phyloP scores from a whole-genome alignment of 2,329 filamentous ascomycete genomes.

The Tolypocladium ophioglossoides region DNA sequence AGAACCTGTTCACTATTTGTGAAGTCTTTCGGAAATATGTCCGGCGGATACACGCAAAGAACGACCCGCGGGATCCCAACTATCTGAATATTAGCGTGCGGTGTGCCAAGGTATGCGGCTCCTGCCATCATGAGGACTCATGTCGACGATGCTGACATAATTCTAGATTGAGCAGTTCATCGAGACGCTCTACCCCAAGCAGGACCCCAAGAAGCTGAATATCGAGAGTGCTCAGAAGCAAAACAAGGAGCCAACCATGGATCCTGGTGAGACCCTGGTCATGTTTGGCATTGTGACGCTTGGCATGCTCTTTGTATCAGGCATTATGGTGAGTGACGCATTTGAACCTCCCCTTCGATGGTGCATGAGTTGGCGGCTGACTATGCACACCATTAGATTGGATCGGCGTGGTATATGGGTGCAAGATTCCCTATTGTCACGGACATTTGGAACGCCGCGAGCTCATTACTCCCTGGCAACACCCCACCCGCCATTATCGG shows the following conservation, averaged over 20 bases:
- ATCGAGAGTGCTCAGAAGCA: constrained; percentile 26
- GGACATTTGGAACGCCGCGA: constrained; percentile 16
- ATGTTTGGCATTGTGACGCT: constrained; percentile 56
- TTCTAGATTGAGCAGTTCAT: constrained; percentile 88
- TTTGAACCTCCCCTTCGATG: too few species aligned
- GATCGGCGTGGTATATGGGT: constrained; percentile 67
- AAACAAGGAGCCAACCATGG: constrained; percentile 32
- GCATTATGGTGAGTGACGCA: constrained; percentile 56
- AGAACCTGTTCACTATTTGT: constrained; percentile 74
- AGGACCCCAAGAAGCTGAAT: constrained; percentile 55
- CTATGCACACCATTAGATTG: constrained; percentile 45
- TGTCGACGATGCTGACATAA: neutral
- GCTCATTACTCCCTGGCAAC: constrained; percentile 11
- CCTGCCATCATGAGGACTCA: neutral
- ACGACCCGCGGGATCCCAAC: constrained; percentile 85
- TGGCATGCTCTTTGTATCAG: constrained; percentile 61
- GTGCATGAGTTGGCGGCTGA: neutral
- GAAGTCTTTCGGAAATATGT: constrained; percentile 71
- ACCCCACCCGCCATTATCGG: constrained; percentile 14
- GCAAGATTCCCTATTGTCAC: constrained; percentile 58
- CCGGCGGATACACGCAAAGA: constrained; percentile 82
- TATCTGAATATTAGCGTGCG: constrained; percentile 85
- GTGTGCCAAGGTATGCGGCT: constrained; percentile 60
- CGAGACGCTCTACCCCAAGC: constrained; percentile 80
- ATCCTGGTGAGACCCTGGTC: constrained; percentile 50